These are phyloP conservation scores for Porphyrellus cyaneotinctus DNA, from an alignment of 768 basidiomycete genomes.

Conservation along the genomic window DNA sequence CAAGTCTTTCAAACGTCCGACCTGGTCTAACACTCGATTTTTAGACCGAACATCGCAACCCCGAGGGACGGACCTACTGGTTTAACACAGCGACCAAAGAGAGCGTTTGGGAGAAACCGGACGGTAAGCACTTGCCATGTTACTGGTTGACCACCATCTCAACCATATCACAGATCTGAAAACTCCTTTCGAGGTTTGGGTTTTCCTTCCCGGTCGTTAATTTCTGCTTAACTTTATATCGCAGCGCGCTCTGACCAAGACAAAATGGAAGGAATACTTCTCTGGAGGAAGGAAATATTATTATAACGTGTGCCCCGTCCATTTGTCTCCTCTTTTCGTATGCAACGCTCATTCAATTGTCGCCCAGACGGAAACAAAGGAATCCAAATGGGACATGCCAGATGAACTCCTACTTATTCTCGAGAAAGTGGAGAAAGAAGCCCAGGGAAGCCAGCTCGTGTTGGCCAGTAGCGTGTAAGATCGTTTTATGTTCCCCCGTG, in stretches of 20 bases:
- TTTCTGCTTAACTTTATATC: slow-evolving; percentile 8
- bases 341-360: background rate
- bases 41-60: slow-evolving; percentile 91
- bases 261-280: slow-evolving; percentile 96
- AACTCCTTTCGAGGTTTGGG: slow-evolving; percentile 80
- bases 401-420: slow-evolving; percentile 83
- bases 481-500: background rate
- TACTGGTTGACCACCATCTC: slow-evolving; percentile 1
- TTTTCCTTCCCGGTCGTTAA: background rate
- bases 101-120: slow-evolving; percentile 98
- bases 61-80: slow-evolving; percentile 98
- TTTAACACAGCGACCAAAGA: slow-evolving; percentile 85
- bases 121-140: slow-evolving; percentile 48
- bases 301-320: slow-evolving; percentile 59
- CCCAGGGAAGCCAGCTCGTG: slow-evolving; percentile 37
- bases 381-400: slow-evolving; percentile 98
- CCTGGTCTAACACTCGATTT: slow-evolving; percentile 1
- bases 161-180: slow-evolving; percentile 62
- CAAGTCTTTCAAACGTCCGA: background rate
- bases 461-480: slow-evolving; percentile 29
- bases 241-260: slow-evolving; percentile 82
- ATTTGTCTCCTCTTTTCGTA: background rate
- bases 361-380: slow-evolving; percentile 73
- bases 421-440: slow-evolving; percentile 81
- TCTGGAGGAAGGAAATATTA: slow-evolving; percentile 90